These are phyloP conservation scores for Tulasnella sp. DNA, from an alignment of 768 basidiomycete genomes.

Conservation along the genomic window DNA sequence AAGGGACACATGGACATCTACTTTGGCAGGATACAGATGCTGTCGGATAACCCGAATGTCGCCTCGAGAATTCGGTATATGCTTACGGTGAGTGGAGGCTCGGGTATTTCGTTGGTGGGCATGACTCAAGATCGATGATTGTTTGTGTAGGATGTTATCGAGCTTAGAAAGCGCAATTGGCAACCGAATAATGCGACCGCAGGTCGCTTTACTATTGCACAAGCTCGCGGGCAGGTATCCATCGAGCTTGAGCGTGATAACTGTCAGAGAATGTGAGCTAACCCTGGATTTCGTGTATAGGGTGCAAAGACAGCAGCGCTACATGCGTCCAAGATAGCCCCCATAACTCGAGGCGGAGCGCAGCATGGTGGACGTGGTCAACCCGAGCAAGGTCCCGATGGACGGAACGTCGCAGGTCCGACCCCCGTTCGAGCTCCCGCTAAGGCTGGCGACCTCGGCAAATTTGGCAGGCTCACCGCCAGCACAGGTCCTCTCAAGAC, in stretches of 20 bases:
- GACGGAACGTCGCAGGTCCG: slow-evolving; percentile 75
- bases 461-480: slow-evolving; percentile 81
- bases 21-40: slow-evolving; percentile 86
- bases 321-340: slow-evolving; percentile 62
- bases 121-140: neutral
- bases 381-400: slow-evolving; percentile 69
- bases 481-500: slow-evolving; percentile 64
- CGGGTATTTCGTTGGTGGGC: slow-evolving; percentile 25
- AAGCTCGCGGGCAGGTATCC: slow-evolving; percentile 78
- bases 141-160: slow-evolving; percentile 76
- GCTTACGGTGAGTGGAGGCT: slow-evolving; percentile 70
- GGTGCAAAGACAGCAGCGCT: slow-evolving; percentile 57
- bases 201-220: slow-evolving; percentile 85
- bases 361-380: slow-evolving; percentile 69
- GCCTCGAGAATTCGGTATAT: slow-evolving; percentile 91
- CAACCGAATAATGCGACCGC: slow-evolving; percentile 66
- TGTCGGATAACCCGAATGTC: slow-evolving; percentile 73
- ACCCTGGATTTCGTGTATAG: too few species aligned
- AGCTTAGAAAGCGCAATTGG: slow-evolving; percentile 86
- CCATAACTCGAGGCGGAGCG: slow-evolving; percentile 88
- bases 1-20: slow-evolving; percentile 89
- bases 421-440: slow-evolving; percentile 57
- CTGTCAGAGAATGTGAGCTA: slow-evolving; percentile 25
- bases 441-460: too few species aligned
- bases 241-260: slow-evolving; percentile 43